A percentile compares a stretch with the other conserved stretches of the same genome.
phyloP scores from a whole-genome alignment of 208 protist genomes.

The Trichomonas vaginalis region DNA sequence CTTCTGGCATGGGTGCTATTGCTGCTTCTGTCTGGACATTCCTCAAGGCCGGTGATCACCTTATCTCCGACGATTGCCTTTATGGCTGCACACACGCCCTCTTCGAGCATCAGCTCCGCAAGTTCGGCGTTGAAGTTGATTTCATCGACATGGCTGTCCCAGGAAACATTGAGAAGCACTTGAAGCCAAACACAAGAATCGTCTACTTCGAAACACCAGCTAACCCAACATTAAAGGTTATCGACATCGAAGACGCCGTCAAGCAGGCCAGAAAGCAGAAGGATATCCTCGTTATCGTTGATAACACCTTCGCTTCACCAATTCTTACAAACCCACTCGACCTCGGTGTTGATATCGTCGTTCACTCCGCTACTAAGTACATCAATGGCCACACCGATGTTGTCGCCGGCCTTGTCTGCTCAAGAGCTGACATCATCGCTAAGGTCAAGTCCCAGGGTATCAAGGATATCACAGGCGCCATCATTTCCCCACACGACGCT shows the following conservation, averaged over 20 bases:
- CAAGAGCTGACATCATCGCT: background rate
- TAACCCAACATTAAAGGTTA: conserved; percentile 40
- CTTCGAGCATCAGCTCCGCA: background rate
- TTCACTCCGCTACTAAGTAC: conserved; percentile 39
- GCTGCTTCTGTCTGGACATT: background rate
- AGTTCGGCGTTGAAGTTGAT: background rate
- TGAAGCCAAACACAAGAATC: conserved; percentile 29
- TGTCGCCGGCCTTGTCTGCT: background rate
- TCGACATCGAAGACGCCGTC: conserved; percentile 25
- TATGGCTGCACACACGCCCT: conserved; percentile 6
- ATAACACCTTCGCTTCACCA: conserved; percentile 22
- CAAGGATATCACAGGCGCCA: conserved; percentile 19
- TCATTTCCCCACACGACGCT: conserved; percentile 19
- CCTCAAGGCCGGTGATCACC: background rate
- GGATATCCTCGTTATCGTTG: conserved; percentile 21
- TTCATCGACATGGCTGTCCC: background rate
- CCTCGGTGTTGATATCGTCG: conserved; percentile 36
- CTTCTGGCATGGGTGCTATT: background rate
- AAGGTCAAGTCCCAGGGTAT: background rate
- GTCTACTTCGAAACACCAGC: conserved; percentile 37
- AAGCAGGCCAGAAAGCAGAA: conserved; percentile 12
- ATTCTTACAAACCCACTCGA: conserved; percentile 22
- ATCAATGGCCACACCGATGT: conserved; percentile 29
- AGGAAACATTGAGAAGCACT: background rate
- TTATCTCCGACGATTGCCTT: background rate